These are phyloP conservation scores for Coemansia sp. DNA, from an alignment of 192 early-diverging fungal genomes.

Conservation along the genomic window DNA sequence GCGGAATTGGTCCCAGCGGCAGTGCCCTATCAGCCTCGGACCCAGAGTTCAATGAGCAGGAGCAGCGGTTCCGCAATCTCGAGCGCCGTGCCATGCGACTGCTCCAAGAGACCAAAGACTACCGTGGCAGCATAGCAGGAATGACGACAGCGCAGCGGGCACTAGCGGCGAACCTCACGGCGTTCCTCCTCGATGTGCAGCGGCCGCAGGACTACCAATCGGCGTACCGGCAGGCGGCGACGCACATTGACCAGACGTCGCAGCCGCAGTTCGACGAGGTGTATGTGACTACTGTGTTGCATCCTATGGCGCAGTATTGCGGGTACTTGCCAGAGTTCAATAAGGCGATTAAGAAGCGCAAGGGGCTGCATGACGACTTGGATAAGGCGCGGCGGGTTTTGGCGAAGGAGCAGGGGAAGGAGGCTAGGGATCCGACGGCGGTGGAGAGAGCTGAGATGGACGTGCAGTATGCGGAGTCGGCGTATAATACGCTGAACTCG, in stretches of 20 bases:
- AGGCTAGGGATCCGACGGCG: constrained; percentile 63
- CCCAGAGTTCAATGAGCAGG: constrained; percentile 79
- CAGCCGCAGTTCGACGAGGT: constrained; percentile 80
- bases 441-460: constrained; percentile 79
- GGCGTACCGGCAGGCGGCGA: constrained; percentile 82
- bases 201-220: constrained; percentile 68
- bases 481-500: constrained; percentile 80
- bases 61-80: constrained; percentile 73
- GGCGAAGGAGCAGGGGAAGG: constrained; percentile 80
- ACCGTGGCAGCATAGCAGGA: constrained; percentile 78
- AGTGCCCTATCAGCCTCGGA: constrained; percentile 40
- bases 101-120: constrained; percentile 90
- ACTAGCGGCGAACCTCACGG: constrained; percentile 84
- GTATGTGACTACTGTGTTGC: constrained; percentile 82
- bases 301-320: constrained; percentile 84
- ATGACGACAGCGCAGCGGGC: constrained; percentile 83
- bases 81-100: constrained; percentile 81
- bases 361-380: constrained; percentile 87
- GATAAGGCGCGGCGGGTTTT: constrained; percentile 72
- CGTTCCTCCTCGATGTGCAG: constrained; percentile 81
- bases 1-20: not conserved
- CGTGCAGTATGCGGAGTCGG: constrained; percentile 65
- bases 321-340: constrained; percentile 91
- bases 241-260: constrained; percentile 76
- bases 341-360: constrained; percentile 84